Evolutionary conservation across 2,329 filamentous ascomycete genomes (phyloP).

Genomic region (Monilinia laxa): DNA sequence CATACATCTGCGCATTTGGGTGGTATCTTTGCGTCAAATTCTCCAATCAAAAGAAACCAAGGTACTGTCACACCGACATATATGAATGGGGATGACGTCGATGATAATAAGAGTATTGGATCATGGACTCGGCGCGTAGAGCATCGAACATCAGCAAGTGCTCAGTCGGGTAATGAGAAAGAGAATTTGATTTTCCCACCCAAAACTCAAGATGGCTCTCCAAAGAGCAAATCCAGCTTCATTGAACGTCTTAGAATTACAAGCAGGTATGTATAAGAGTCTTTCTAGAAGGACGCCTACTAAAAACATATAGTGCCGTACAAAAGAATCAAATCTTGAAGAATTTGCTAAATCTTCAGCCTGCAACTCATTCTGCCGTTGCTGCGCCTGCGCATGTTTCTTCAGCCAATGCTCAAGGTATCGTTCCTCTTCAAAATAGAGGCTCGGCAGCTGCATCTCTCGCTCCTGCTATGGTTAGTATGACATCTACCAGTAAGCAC

Average conservation of each 20-base stretch:
- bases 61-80: neutral
- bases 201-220: slow-evolving; percentile 25
- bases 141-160: slow-evolving; percentile 5
- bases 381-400: slow-evolving; percentile 36
- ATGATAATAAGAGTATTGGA: slow-evolving; percentile 6
- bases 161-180: slow-evolving; percentile 12
- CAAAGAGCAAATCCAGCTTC: slow-evolving; percentile 27
- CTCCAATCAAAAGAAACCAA: neutral
- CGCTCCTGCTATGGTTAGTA: slow-evolving; percentile 30
- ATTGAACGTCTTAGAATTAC: slow-evolving; percentile 34
- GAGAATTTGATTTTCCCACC: slow-evolving; percentile 24
- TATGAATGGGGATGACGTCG: slow-evolving; percentile 6
- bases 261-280: slow-evolving; percentile 31
- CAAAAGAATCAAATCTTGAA: slow-evolving; percentile 39
- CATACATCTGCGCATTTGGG: slow-evolving; percentile 14
- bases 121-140: slow-evolving; percentile 11
- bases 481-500: neutral
- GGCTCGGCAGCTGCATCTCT: slow-evolving; percentile 40
- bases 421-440: slow-evolving; percentile 37
- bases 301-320: slow-evolving; percentile 28
- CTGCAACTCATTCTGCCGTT: slow-evolving; percentile 27
- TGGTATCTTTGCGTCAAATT: slow-evolving; percentile 5
- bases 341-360: slow-evolving; percentile 37
- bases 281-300: neutral
- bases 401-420: slow-evolving; percentile 39